These are phyloP conservation scores for Proliferodiscus dingleyae DNA, from an alignment of 2,329 filamentous ascomycete species.

Conservation along the genomic window DNA sequence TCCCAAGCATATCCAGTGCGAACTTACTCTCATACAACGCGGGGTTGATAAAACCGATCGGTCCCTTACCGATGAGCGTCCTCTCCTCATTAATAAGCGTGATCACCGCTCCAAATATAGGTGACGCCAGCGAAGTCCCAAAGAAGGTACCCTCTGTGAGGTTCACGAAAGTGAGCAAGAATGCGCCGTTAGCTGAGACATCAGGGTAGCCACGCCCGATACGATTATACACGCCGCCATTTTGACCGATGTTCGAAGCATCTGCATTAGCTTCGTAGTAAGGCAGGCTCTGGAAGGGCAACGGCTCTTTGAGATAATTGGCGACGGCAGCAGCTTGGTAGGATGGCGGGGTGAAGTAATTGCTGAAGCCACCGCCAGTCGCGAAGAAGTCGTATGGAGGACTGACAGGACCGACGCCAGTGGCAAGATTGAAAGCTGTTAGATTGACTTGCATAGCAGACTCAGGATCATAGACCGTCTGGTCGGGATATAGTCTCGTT, in stretches of 20 bases:
- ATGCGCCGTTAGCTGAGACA: constrained; percentile 49
- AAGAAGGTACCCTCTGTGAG: constrained; percentile 34
- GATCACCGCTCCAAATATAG: constrained; percentile 52
- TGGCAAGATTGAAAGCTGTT: constrained; percentile 42
- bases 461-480: neutral
- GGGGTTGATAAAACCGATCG: constrained; percentile 37
- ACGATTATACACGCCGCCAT: constrained; percentile 27
- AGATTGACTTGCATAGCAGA: neutral
- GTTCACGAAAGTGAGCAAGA: constrained; percentile 40
- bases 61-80: constrained; percentile 41
- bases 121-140: constrained; percentile 49
- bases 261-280: constrained; percentile 36
- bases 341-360: constrained; percentile 39
- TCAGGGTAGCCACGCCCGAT: constrained; percentile 44
- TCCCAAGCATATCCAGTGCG: constrained; percentile 30
- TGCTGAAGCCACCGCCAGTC: constrained; percentile 44
- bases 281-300: neutral
- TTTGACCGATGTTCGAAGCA: constrained; percentile 40
- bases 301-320: constrained; percentile 33
- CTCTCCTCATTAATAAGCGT: constrained; percentile 56
- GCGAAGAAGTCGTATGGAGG: neutral
- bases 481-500: constrained; percentile 2
- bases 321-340: constrained; percentile 41
- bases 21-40: constrained; percentile 34
- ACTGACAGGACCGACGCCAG: constrained; percentile 45